phyloP scores from a whole-genome alignment of 1,284 basidiomycete genomes.

The Rhodotorula sp. region DNA sequence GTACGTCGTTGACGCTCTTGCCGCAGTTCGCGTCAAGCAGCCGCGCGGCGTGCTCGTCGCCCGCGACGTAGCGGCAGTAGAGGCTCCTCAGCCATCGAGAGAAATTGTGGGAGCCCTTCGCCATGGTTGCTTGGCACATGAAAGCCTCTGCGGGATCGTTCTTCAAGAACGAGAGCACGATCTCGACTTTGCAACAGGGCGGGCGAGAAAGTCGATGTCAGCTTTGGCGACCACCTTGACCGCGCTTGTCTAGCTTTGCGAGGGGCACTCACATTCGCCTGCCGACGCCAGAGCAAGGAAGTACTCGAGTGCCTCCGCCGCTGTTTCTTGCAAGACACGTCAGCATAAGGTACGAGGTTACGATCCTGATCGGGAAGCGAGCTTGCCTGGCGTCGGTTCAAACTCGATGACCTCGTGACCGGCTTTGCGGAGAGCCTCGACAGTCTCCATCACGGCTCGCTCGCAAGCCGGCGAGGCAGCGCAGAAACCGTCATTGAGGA shows the following conservation, averaged over 20 bases:
- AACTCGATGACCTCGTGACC: constrained; percentile 79
- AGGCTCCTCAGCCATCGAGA: background rate
- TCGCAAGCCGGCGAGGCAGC: constrained; percentile 74
- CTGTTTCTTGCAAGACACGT: constrained; percentile 31
- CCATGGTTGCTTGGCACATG: constrained; percentile 43
- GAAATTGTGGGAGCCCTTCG: background rate
- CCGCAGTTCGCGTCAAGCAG: constrained; percentile 56
- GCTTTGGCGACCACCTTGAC: background rate
- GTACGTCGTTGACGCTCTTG: constrained; percentile 63
- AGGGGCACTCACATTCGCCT: constrained; percentile 59
- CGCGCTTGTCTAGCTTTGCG: no score
- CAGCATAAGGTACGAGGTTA: constrained; percentile 44
- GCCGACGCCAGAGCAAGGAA: constrained; percentile 70
- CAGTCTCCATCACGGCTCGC: constrained; percentile 73
- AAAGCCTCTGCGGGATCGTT: constrained; percentile 66
- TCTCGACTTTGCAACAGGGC: constrained; percentile 53
- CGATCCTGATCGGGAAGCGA: no score
- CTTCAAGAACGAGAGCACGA: constrained; percentile 64
- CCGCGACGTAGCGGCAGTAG: constrained; percentile 48
- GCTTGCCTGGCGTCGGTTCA: constrained; percentile 50
- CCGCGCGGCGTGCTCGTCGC: constrained; percentile 60
- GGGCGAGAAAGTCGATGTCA: background rate
- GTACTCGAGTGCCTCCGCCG: constrained; percentile 57
- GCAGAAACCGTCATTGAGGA: constrained; percentile 62
- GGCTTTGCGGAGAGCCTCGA: constrained; percentile 62